Base-by-base conservation (phyloP, 306 rosid species). In the Corylus americana region DNA sequence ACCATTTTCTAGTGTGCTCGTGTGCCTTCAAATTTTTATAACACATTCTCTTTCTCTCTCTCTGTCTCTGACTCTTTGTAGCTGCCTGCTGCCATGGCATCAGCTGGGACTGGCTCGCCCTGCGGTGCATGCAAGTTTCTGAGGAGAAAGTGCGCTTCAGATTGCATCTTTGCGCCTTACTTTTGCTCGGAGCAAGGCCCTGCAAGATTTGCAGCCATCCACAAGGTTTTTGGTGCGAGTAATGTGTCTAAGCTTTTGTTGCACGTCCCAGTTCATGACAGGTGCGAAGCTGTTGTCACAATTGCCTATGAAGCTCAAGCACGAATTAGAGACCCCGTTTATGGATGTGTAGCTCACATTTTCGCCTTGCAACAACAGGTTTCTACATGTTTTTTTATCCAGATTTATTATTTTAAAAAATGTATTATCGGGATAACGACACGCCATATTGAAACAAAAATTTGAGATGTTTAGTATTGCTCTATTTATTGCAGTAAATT, bases 121-220 rank as follows among this genome's bases (percentile, higher is more conserved):
- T 96, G 99, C 39, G 99, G 99, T 20, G 99, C 99, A 68, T 96
- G 99, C 92, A 96, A 96, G 85, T 96, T 93, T 79, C 94, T 96
- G 1, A 61, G 99, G 76, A 62, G 99, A 58, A 96, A 93, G 86
- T 96, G 99, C 53, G 93, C 96, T 1, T 17, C 88, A 5, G 99
- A 96, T 4, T 96, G 98, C 78, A 79, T 96, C 31, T 96, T 96
- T 81, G 99, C 98, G 7, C 99, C 99, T 4, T 96, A 96, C 59
- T 96, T 96, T 64, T 88, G 93, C 87, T 89, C 92, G 0, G 99
- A 96, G 51, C 97, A 90, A 85, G 97, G 98, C 1, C 89, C 97
- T 11, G 94, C 97, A 0, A 79, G 94, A 58, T 96, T 96, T 77
- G 98, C 98, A n/a, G 98, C 98, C 66, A 93, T 96, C 4, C 99